phyloP scores from a whole-genome alignment of 2,329 filamentous ascomycete genomes.

The Diaporthe ampelina region DNA sequence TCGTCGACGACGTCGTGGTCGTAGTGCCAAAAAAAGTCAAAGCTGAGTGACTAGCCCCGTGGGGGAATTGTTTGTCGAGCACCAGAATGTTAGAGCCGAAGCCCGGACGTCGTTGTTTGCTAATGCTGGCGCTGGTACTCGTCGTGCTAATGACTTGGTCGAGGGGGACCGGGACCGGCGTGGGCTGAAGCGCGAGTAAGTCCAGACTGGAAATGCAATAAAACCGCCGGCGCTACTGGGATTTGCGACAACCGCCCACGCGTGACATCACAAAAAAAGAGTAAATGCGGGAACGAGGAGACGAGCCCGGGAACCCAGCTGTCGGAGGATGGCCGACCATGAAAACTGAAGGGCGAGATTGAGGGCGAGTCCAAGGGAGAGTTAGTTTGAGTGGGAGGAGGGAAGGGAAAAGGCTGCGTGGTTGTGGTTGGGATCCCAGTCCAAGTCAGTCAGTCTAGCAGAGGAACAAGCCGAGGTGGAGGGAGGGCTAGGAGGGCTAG shows the following conservation, averaged over 20 bases:
- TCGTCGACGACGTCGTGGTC: not conserved
- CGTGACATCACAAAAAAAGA: slow-evolving; percentile 31
- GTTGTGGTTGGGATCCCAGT: not conserved
- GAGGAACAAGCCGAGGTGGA: not conserved
- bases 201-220: slow-evolving; percentile 16
- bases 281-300: slow-evolving; percentile 1
- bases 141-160: not conserved
- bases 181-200: slow-evolving; percentile 38
- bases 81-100: not conserved
- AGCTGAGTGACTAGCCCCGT: slow-evolving; percentile 14
- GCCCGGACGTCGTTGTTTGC: slow-evolving; percentile 20
- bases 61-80: slow-evolving; percentile 10
- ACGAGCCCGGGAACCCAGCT: slow-evolving; percentile 10
- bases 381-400: not conserved
- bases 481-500: not conserved
- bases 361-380: slow-evolving; percentile 1
- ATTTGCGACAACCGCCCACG: slow-evolving; percentile 14
- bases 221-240: slow-evolving; percentile 33
- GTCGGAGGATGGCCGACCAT: slow-evolving; percentile 30
- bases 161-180: slow-evolving; percentile 35
- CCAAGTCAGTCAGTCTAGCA: not conserved
- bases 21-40: not conserved
- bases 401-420: not conserved
- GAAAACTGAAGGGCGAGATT: not conserved
- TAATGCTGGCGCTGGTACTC: slow-evolving; percentile 15